phyloP scores from a whole-genome alignment of 2,329 filamentous ascomycete genomes.

The Exophiala bonariae region DNA sequence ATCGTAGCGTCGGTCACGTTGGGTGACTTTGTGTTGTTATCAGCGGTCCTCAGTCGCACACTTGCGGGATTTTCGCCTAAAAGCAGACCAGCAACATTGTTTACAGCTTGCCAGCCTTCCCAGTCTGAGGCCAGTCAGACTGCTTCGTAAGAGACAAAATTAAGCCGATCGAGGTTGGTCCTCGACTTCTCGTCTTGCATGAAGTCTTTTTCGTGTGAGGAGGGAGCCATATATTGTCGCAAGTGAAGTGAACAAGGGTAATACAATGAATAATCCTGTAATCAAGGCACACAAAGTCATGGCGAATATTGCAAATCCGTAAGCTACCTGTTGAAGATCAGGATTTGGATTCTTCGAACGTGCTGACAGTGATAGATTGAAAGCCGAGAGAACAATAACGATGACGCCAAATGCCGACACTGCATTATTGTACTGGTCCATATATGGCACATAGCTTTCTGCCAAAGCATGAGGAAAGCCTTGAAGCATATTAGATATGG shows the following conservation, averaged over 20 bases:
- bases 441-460: constrained; percentile 5
- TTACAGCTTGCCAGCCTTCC: too few species aligned
- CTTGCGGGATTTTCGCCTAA: too few species aligned
- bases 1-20: too few species aligned
- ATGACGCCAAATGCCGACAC: constrained; percentile 3
- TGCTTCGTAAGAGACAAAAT: neutral
- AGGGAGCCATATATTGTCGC: constrained; percentile 3
- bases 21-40: too few species aligned
- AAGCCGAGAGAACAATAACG: constrained; percentile 6
- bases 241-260: neutral
- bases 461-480: constrained; percentile 5
- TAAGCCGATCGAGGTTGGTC: constrained; percentile 1
- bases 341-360: neutral
- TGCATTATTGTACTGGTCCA: constrained; percentile 6
- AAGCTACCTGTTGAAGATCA: neutral
- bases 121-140: neutral
- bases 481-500: constrained; percentile 4
- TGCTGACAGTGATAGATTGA: constrained; percentile 4
- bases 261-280: neutral
- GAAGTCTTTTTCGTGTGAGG: constrained; percentile 2
- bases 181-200: neutral
- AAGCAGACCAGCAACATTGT: too few species aligned
- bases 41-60: too few species aligned
- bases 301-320: constrained; percentile 4
- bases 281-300: constrained; percentile 4